Percentiles rank a stretch among this genome's conserved stretches.
Evolutionary conservation across 2,329 filamentous ascomycete genomes (phyloP).

Genomic region (Penicillium capsulatum): DNA sequence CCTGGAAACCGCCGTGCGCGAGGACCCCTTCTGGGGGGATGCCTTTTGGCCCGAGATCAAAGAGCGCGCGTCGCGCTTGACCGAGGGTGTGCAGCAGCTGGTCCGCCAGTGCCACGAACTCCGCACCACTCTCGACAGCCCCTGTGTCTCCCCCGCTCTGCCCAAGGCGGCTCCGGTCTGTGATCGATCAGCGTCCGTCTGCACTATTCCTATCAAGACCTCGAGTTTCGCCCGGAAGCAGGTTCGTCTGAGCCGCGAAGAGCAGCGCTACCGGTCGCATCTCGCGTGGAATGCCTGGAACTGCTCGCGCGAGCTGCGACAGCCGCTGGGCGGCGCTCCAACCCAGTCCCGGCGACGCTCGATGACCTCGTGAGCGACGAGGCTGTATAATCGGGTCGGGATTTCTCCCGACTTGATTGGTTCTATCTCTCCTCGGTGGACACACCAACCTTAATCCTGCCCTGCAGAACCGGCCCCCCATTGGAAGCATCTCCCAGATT

Average conservation of each 20-base stretch:
- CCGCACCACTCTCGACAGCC: constrained; percentile 24
- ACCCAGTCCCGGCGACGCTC: constrained; percentile 24
- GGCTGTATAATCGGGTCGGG: neutral
- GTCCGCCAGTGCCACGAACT: constrained; percentile 39
- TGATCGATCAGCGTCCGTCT: constrained; percentile 20
- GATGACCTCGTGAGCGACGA: constrained; percentile 19
- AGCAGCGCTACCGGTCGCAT: constrained; percentile 29
- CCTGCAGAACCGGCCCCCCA: too few relatives aligned
- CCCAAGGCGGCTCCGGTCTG: constrained; percentile 18
- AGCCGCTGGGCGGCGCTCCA: constrained; percentile 16
- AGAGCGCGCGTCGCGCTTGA: constrained; percentile 36
- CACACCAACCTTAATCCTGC: too few relatives aligned
- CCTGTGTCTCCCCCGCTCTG: constrained; percentile 16
- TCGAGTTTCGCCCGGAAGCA: constrained; percentile 33
- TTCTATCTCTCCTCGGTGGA: too few relatives aligned
- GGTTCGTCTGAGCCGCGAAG: constrained; percentile 32
- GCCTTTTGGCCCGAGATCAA: constrained; percentile 42
- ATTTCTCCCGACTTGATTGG: too few relatives aligned
- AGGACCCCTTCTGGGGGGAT: constrained; percentile 44
- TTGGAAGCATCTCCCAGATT: too few relatives aligned
- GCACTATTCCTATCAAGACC: constrained; percentile 26
- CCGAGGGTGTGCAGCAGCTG: constrained; percentile 38
- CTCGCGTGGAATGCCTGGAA: constrained; percentile 27
- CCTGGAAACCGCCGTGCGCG: constrained; percentile 38
- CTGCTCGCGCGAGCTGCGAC: constrained; percentile 18